These are phyloP conservation scores for Talaromyces liani DNA, from an alignment of 495 filamentous ascomycete species.

Conservation along the genomic window DNA sequence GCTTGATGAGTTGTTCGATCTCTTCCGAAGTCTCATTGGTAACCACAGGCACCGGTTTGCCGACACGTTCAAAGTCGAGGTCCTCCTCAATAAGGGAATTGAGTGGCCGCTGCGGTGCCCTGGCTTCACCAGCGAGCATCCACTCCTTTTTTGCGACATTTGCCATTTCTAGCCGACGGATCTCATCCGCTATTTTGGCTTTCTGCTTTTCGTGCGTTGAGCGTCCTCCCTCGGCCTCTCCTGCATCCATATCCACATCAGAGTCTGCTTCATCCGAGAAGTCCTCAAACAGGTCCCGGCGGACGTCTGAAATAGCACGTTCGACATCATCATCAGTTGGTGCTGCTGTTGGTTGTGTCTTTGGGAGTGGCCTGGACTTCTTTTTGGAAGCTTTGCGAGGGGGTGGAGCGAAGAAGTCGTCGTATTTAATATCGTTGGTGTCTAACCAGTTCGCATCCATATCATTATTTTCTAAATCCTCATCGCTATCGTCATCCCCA, in stretches of 20 bases:
- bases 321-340: constrained; percentile 58
- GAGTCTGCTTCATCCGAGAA: constrained; percentile 50
- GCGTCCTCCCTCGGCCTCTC: constrained; percentile 43
- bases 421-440: constrained; percentile 79
- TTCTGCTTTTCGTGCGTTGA: constrained; percentile 84
- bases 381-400: constrained; percentile 57
- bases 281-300: constrained; percentile 89
- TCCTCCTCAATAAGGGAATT: constrained; percentile 95
- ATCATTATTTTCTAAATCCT: constrained; percentile 36
- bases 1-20: constrained; percentile 91
- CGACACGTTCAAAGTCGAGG: constrained; percentile 90
- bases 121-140: constrained; percentile 84
- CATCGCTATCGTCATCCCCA: constrained; percentile 49
- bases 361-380: constrained; percentile 36
- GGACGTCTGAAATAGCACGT: constrained; percentile 83
- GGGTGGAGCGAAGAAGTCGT: constrained; percentile 85
- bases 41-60: constrained; percentile 90
- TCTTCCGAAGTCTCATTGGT: constrained; percentile 89
- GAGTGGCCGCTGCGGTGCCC: constrained; percentile 68
- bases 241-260: constrained; percentile 26
- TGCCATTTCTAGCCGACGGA: constrained; percentile 79
- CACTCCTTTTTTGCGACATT: constrained; percentile 88
- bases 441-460: constrained; percentile 49
- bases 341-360: constrained; percentile 38
- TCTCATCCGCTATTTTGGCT: constrained; percentile 79